Base-by-base conservation (phyloP, 225 moss, liverwort and hornwort genomes). In the Physcomitrellopsis africana region DNA sequence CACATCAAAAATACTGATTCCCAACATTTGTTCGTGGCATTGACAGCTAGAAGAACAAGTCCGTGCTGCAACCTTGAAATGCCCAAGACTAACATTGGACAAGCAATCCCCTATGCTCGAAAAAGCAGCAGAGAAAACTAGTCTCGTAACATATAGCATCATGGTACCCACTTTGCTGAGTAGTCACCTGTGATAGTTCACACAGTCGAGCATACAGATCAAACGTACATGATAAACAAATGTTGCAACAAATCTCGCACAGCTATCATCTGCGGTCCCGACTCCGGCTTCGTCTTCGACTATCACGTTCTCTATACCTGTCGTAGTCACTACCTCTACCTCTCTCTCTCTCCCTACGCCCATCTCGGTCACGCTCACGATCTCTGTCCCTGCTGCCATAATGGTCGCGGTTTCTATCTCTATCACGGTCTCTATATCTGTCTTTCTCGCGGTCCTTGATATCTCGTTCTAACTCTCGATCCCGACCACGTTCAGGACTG, bases 401-500 rank as follows among this genome's bases (percentile, higher is more conserved):
- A 55, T 70, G 73, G 45, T 81, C 77, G 67, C 68, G 71, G 23
- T 81, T 70, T 70, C 87, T 77, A 17, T 86, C 81, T 78, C 88
- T 83, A 67, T 86, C 86, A 23, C 89, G 82, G 48, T 89, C 87
- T 74, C 85, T 75, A 58, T 86, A 75, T 42, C 81, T 87, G 29
- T 83, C 64, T n/a, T 79, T 89, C 57, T 95, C 94, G 55, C 84
- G 67, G 29, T 89, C 89, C 72, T 83, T 89, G 15, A 62, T 63
- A 61, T 79, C 90, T 56, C 87, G 79, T 27, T 96, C 93, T 18
- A 66, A 60, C 26, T 89, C 95, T 60, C 90, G 81, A 51, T 89
- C 92, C 59, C 92, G 77, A 60, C 71, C 79, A 46, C 89, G 87
- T 69, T 93, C 90, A 44, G 86, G 79, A 65, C 81, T 86, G 57